Evolutionary conservation across 371 early-diverging fungal genomes (phyloP).

Genomic region (Mortierella sp.): DNA sequence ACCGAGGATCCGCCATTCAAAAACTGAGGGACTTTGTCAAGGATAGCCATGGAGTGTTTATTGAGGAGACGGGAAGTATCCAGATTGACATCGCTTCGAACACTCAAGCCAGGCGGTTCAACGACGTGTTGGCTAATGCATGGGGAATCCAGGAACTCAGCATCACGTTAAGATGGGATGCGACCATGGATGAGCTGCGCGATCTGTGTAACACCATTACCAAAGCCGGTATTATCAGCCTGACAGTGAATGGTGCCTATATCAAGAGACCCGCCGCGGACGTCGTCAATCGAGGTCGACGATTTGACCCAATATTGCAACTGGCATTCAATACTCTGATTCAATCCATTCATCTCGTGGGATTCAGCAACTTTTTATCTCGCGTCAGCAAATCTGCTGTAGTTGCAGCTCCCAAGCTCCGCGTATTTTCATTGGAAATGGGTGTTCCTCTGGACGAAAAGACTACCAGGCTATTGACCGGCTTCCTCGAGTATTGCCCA

Average conservation of each 20-base stretch:
- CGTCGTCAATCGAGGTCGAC: constrained; percentile 6
- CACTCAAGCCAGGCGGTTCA: background rate
- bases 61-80: too few species aligned
- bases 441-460: too few species aligned
- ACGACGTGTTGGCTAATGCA: background rate
- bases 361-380: background rate
- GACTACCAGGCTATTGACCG: too few species aligned
- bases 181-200: constrained; percentile 1
- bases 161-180: constrained; percentile 4
- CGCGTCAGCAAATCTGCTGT: too few species aligned
- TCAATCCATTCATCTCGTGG: background rate
- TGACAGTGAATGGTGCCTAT: background rate
- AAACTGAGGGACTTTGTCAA: too few species aligned
- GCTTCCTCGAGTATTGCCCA: too few species aligned
- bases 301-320: constrained; percentile 7
- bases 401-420: too few species aligned
- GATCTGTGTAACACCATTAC: background rate
- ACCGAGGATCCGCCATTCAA: too few species aligned
- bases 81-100: too few species aligned
- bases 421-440: too few species aligned
- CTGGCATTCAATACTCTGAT: background rate
- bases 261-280: constrained; percentile 8
- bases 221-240: background rate
- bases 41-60: too few species aligned
- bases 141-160: constrained; percentile 4